Conservation (phyloP, 2,329 filamentous ascomycete genomes). For the Cladophialophora chaetospira region DNA sequence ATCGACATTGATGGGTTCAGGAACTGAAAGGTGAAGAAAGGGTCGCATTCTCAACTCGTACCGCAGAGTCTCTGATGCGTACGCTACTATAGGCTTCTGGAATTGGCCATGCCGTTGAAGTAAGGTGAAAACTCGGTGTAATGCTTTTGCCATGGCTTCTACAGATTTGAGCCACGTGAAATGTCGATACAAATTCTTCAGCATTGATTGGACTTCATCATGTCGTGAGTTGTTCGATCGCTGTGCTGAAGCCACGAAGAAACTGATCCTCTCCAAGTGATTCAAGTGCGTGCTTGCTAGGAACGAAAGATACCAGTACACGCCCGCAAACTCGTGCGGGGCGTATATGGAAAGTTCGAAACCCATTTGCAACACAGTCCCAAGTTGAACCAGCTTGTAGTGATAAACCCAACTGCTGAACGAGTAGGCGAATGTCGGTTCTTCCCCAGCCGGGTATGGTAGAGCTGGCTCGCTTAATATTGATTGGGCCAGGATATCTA, state of each 20-base stretch:
- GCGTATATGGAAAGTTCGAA: constrained; percentile 94
- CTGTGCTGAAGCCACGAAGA: constrained; percentile 54
- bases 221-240: constrained; percentile 14
- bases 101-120: constrained; percentile 60
- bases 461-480: constrained; percentile 64
- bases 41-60: constrained; percentile 88
- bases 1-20: constrained; percentile 66
- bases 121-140: constrained; percentile 65
- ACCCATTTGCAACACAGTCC: constrained; percentile 84
- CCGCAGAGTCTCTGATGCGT: constrained; percentile 67
- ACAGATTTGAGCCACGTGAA: constrained; percentile 67
- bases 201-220: constrained; percentile 35
- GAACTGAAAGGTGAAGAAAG: constrained; percentile 69
- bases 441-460: constrained; percentile 50
- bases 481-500: constrained; percentile 68
- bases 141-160: constrained; percentile 54
- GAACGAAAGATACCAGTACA: constrained; percentile 89
- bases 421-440: constrained; percentile 67
- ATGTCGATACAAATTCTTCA: constrained; percentile 56
- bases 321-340: constrained; percentile 76
- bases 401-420: constrained; percentile 87
- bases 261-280: constrained; percentile 72
- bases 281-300: constrained; percentile 67
- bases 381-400: constrained; percentile 86
- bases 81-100: constrained; percentile 54